Evolutionary conservation across 1,284 basidiomycete genomes (phyloP).

Genomic region (Irpex sp.): DNA sequence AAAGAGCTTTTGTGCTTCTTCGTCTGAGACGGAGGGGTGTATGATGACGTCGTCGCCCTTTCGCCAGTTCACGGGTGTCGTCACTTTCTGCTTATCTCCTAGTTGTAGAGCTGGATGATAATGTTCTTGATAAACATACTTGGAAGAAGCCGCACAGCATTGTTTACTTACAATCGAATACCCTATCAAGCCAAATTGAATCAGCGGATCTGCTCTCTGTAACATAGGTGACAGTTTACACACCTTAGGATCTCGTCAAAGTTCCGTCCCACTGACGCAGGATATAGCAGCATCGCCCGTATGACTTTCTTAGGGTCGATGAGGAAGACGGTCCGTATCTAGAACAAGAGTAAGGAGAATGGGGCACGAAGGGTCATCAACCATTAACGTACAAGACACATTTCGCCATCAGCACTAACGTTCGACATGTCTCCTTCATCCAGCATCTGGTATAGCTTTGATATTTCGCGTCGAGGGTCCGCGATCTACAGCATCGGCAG

Average conservation of each 20-base stretch:
- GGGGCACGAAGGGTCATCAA: constrained; percentile 1
- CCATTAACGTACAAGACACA: constrained; percentile 58
- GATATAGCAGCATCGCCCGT: constrained; percentile 88
- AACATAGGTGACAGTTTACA: constrained; percentile 16
- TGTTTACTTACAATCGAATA: constrained; percentile 57
- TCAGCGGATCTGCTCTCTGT: not conserved
- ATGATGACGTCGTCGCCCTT: constrained; percentile 93
- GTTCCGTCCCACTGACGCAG: constrained; percentile 81
- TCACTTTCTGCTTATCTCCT: constrained; percentile 84
- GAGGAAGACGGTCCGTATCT: constrained; percentile 96
- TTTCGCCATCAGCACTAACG: constrained; percentile 86
- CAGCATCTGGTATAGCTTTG: constrained; percentile 92
- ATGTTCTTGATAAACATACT: not conserved
- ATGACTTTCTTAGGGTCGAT: constrained; percentile 92
- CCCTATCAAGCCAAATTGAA: constrained; percentile 27
- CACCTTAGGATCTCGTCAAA: constrained; percentile 87
- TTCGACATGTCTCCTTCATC: constrained; percentile 94
- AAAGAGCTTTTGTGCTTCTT: constrained; percentile 88
- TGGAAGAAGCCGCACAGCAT: not conserved
- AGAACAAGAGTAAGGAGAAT: constrained; percentile 24
- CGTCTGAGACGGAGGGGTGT: constrained; percentile 79
- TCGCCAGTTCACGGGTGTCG: constrained; percentile 92
- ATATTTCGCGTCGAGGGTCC: constrained; percentile 84
- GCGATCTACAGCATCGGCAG: constrained; percentile 62
- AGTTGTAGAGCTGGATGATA: constrained; percentile 71